Conservation (phyloP, 371 early-diverging fungal species). For the Cladochytrium tenue region DNA sequence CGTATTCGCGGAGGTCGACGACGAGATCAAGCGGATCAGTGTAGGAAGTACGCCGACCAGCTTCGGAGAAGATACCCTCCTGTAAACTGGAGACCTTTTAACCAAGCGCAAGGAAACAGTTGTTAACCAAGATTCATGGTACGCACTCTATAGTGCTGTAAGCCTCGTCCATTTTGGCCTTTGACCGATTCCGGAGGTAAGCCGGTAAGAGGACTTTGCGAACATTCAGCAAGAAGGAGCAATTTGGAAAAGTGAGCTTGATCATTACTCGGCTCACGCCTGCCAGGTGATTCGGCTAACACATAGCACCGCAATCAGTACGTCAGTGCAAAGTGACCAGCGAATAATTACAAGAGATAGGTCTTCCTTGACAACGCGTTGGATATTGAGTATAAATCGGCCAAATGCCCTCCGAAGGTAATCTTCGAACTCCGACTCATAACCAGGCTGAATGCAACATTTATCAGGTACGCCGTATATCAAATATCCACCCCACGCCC, state of each 20-base stretch:
- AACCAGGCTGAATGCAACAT: conserved; percentile 52
- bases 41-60: conserved; percentile 1
- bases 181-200: conserved; percentile 68
- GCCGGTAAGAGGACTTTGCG: conserved; percentile 72
- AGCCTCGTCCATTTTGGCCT: conserved; percentile 37
- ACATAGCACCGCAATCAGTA: too few relatives aligned
- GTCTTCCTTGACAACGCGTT: conserved; percentile 78
- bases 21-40: conserved; percentile 39
- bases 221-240: conserved; percentile 74
- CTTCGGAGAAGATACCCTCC: conserved; percentile 7
- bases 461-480: background rate
- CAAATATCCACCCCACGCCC: too few relatives aligned
- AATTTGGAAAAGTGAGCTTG: conserved; percentile 82
- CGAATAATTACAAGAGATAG: conserved; percentile 79
- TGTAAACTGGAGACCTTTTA: too few relatives aligned
- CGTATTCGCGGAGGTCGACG: conserved; percentile 90
- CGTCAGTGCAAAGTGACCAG: too few relatives aligned
- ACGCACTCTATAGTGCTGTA: background rate
- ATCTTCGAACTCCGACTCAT: conserved; percentile 85
- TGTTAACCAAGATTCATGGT: too few relatives aligned
- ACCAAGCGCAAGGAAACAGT: too few relatives aligned
- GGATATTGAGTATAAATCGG: conserved; percentile 62
- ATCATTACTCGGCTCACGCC: conserved; percentile 73
- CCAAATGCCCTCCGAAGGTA: conserved; percentile 77
- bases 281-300: conserved; percentile 84